Evolutionary conservation across 345 rosid genomes (phyloP).

Genomic region (Camelina hispida): DNA sequence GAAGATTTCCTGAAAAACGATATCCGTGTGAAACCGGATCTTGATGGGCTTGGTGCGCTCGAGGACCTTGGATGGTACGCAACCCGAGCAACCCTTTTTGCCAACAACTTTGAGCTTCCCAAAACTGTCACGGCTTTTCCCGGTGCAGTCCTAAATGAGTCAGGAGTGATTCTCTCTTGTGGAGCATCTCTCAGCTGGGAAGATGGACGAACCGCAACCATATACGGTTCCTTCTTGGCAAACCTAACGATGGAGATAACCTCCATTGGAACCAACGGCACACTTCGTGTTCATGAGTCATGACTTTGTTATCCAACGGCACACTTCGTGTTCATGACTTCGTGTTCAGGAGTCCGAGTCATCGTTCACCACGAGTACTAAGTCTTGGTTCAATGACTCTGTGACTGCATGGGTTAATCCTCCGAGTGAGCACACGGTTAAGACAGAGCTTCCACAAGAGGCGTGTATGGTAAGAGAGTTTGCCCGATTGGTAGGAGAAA

Average conservation of each 20-base stretch:
- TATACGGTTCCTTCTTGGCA: slow-evolving; percentile 75
- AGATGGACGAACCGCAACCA: slow-evolving; percentile 71
- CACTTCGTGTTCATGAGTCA: slow-evolving; percentile 69
- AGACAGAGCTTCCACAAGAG: slow-evolving; percentile 76
- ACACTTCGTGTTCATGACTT: slow-evolving; percentile 70
- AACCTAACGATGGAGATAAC: slow-evolving; percentile 79
- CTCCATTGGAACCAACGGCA: slow-evolving; percentile 73
- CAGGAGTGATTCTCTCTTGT: slow-evolving; percentile 76
- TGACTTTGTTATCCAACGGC: slow-evolving; percentile 76
- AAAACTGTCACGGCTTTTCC: slow-evolving; percentile 61
- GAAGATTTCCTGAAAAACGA: slow-evolving; percentile 70
- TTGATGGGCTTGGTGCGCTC: slow-evolving; percentile 85
- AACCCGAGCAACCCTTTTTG: slow-evolving; percentile 66
- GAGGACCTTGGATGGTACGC: slow-evolving; percentile 96
- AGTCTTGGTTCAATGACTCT: slow-evolving; percentile 54
- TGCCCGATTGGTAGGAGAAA: slow-evolving; percentile 61
- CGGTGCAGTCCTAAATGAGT: slow-evolving; percentile 59
- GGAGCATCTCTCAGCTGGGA: slow-evolving; percentile 83
- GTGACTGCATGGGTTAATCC: slow-evolving; percentile 43
- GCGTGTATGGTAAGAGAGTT: slow-evolving; percentile 82
- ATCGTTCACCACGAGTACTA: slow-evolving; percentile 51
- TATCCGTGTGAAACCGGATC: slow-evolving; percentile 87
- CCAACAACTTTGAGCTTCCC: slow-evolving; percentile 71
- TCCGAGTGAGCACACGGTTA: slow-evolving; percentile 64
- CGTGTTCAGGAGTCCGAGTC: slow-evolving; percentile 68